Evolutionary conservation across 2,329 filamentous ascomycete species (phyloP), one percentile per base, ranked within the genome.

Genomic region (Xylaria sp.): DNA sequence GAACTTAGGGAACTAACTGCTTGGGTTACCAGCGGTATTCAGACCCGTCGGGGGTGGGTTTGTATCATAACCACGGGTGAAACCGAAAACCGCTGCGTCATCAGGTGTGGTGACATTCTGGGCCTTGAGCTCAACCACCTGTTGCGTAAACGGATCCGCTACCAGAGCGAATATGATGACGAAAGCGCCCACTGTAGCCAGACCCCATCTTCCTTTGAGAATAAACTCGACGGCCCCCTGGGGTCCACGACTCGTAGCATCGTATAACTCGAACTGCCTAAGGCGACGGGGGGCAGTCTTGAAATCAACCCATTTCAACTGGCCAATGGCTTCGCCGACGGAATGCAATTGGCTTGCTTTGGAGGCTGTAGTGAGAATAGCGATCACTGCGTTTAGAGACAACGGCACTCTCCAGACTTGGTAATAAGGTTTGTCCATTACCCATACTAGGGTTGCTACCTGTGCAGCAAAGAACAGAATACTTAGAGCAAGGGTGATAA

Each of bases 291-390:
- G 60, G 10, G 43, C 32, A 13, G 45, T 41, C 48, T 53, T 57
- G 36, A 67, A 69, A 43, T 69, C 46, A 41, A 69, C 34, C 67
- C 67, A 69, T 52, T 69, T 69, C 50, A 64, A 23, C 43, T 67
- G 64, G 36, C 67, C 60, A 39, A 69, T 65, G 13, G 67, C 67
- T 41, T 60, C 64, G 6, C 64, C 34, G 4, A 69, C 67, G 10
- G 67, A 39, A 45, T 67, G 64, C 30, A 70, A 46, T 25, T 67
- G 60, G 12, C 65, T 36, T 12, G 67, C 52, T 43, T 67, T 70
- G 18, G 34, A 65, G 15, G 60, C 57, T 6, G 64, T 65, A 13
- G 67, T 70, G 41, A 70, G 60, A 20, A 65, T 62, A 36, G 67
- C 60, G 36, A 70, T 45, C 0, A 59, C 50, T 34, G 67, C 32